A percentile compares a stretch with the other conserved stretches of the same genome.
Evolutionary conservation across 345 rosid genomes (phyloP).

Genomic region (Mangifera indica): DNA sequence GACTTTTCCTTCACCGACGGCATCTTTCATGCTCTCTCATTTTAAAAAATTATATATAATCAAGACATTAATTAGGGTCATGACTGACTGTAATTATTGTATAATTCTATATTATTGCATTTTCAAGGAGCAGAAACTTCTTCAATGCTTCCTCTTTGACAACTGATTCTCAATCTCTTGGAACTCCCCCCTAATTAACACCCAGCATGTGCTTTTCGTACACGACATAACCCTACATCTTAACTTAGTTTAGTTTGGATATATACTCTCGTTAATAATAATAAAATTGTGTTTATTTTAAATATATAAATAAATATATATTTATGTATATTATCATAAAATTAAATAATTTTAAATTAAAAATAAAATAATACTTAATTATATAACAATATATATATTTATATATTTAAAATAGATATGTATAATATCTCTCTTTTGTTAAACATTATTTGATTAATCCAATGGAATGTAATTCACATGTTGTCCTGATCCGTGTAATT

Average conservation of each 20-base stretch:
- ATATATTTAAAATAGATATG: too few relatives aligned
- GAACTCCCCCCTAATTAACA: not conserved
- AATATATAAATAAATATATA: too few relatives aligned
- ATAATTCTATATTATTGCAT: not conserved
- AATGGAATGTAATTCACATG: constrained; percentile 29
- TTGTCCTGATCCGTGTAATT: constrained; percentile 19
- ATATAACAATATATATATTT: too few relatives aligned
- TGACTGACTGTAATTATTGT: too few relatives aligned
- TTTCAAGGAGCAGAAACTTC: constrained; percentile 33
- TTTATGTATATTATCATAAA: too few relatives aligned
- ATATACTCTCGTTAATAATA: too few relatives aligned
- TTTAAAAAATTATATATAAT: not conserved
- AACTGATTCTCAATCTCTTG: not conserved
- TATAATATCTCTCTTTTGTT: too few relatives aligned
- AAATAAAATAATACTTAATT: too few relatives aligned
- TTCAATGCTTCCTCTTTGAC: constrained; percentile 21
- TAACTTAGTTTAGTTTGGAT: not conserved
- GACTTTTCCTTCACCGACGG: constrained; percentile 39
- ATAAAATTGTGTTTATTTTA: too few relatives aligned
- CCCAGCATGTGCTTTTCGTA: constrained; percentile 8
- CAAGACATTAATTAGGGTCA: not conserved
- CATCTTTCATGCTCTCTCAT: constrained; percentile 27
- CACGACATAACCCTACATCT: constrained; percentile 1
- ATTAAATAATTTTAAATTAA: too few relatives aligned
- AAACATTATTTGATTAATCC: not conserved